Evolutionary conservation across 2,329 filamentous ascomycete genomes (phyloP).

Genomic region (Cercospora brassicicola): DNA sequence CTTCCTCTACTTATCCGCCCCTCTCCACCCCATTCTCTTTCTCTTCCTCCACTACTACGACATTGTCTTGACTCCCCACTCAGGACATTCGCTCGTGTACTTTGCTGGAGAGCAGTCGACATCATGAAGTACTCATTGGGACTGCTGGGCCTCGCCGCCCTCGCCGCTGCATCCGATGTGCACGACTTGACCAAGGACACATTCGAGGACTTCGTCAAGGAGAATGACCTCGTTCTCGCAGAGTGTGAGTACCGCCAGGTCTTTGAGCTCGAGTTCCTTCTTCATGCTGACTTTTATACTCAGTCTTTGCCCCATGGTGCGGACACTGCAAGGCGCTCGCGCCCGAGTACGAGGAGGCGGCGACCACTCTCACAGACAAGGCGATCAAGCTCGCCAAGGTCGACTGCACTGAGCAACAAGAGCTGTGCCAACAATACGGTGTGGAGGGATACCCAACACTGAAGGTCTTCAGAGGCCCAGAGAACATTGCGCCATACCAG

Average conservation of each 20-base stretch:
- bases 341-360: slow-evolving; percentile 85
- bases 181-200: slow-evolving; percentile 78
- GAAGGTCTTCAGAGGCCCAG: slow-evolving; percentile 93
- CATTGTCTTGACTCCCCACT: not conserved
- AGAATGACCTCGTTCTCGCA: slow-evolving; percentile 85
- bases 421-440: slow-evolving; percentile 84
- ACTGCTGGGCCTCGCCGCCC: slow-evolving; percentile 57
- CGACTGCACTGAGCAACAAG: slow-evolving; percentile 91
- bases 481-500: slow-evolving; percentile 78
- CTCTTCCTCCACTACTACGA: not conserved
- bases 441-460: slow-evolving; percentile 98
- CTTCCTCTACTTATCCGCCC: not conserved
- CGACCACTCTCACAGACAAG: slow-evolving; percentile 82
- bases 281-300: not conserved
- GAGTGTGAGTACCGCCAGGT: slow-evolving; percentile 68
- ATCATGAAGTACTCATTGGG: slow-evolving; percentile 39
- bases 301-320: slow-evolving; percentile 94
- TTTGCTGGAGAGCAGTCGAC: not conserved
- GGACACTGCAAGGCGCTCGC: slow-evolving; percentile 98
- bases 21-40: not conserved
- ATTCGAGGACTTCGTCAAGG: slow-evolving; percentile 82
- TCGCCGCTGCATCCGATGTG: slow-evolving; percentile 65
- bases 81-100: not conserved
- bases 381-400: slow-evolving; percentile 81
- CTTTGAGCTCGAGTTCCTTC: slow-evolving; percentile 2